A percentile compares a stretch with the other conserved stretches of the same genome.
These are phyloP conservation scores for Paulownia fortunei DNA, from an alignment of 257 asterid species.

Conservation along the genomic window DNA sequence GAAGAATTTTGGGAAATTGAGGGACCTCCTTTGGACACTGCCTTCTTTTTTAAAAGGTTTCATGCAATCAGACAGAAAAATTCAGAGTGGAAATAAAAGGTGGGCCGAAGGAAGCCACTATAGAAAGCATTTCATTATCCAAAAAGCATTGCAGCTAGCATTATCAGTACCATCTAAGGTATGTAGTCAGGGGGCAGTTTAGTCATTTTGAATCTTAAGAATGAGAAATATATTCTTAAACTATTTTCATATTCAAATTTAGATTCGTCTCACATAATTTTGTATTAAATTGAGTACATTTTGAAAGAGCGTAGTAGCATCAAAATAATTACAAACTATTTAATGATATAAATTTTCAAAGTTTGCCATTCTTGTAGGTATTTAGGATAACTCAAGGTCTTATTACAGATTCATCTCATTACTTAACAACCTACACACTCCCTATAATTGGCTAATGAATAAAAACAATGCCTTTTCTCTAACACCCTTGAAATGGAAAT, in stretches of 20 bases:
- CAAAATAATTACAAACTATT: too few relatives aligned
- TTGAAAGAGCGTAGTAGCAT: too few relatives aligned
- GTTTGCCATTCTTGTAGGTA: too few relatives aligned
- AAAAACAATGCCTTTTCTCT: not conserved
- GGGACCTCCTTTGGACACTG: constrained; percentile 1
- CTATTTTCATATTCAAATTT: too few relatives aligned
- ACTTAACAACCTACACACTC: not conserved
- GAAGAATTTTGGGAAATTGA: not conserved
- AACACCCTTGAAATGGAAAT: not conserved
- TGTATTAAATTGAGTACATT: too few relatives aligned
- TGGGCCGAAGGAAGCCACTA: constrained; percentile 1
- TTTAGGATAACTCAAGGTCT: too few relatives aligned
- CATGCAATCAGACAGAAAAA: constrained; percentile 26
- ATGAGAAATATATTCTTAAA: not conserved
- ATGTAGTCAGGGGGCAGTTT: not conserved
- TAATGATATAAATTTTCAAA: too few relatives aligned
- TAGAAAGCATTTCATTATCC: constrained; percentile 22
- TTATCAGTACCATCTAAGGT: not conserved
- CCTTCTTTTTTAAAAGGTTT: constrained; percentile 20
- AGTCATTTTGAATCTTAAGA: not conserved
- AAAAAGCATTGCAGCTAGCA: not conserved
- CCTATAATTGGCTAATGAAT: constrained; percentile 12
- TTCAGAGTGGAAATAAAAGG: not conserved
- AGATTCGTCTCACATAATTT: not conserved
- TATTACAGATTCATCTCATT: not conserved